These are phyloP conservation scores for Lactarius psammicola DNA, from an alignment of 768 basidiomycete species.

Conservation along the genomic window DNA sequence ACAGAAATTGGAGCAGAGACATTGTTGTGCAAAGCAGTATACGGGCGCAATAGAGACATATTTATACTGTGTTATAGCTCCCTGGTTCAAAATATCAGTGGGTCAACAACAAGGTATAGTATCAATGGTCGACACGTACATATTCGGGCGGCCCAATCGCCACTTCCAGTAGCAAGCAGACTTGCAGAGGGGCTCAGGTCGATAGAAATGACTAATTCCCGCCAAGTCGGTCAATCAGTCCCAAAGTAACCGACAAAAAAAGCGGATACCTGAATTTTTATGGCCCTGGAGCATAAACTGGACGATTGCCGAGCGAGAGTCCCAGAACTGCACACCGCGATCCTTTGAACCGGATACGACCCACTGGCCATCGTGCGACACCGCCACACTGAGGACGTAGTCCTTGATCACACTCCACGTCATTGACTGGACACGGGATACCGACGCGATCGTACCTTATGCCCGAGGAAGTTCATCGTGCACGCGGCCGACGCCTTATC, in stretches of 20 bases:
- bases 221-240: constrained; percentile 1
- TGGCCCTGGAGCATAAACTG: constrained; percentile 91
- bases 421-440: constrained; percentile 4
- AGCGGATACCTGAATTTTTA: constrained; percentile 56
- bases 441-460: constrained; percentile 54
- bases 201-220: constrained; percentile 60
- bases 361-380: constrained; percentile 91
- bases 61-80: constrained; percentile 31
- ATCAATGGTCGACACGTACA: constrained; percentile 44
- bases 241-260: constrained; percentile 3
- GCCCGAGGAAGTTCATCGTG: constrained; percentile 84
- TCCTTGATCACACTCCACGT: constrained; percentile 42
- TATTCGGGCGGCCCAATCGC: constrained; percentile 70
- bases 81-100: constrained; percentile 24
- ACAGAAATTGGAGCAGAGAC: constrained; percentile 11
- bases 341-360: constrained; percentile 96
- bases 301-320: constrained; percentile 70
- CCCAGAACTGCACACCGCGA: constrained; percentile 94
- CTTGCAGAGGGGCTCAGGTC: constrained; percentile 62
- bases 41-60: constrained; percentile 3
- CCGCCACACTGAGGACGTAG: constrained; percentile 71
- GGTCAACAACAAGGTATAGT: not conserved
- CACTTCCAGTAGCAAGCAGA: constrained; percentile 65
- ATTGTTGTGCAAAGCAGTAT: constrained; percentile 16
- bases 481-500: constrained; percentile 52